Evolutionary conservation across 2,329 filamentous ascomycete species (phyloP).

Genomic region (Talaromyces sp.): DNA sequence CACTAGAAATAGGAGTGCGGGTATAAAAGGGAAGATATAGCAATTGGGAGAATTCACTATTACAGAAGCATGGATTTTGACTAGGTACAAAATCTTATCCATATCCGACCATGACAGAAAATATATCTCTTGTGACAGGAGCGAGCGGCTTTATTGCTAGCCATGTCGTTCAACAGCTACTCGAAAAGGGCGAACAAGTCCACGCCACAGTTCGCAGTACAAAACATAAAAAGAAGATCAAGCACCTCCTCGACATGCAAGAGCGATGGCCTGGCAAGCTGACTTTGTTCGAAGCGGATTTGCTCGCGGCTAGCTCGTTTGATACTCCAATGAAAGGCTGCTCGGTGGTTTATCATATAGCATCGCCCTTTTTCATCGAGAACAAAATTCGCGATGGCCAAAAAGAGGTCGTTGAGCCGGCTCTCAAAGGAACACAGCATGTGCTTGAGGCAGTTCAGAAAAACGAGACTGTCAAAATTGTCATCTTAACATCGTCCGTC

Average conservation of each 20-base stretch:
- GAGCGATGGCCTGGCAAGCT: conserved; percentile 11
- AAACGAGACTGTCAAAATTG: conserved; percentile 19
- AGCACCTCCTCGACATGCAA: conserved; percentile 17
- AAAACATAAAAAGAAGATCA: conserved; percentile 15
- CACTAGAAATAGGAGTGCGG: too few relatives aligned
- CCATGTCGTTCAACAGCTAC: conserved; percentile 16
- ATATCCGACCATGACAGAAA: background rate
- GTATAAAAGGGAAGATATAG: too few relatives aligned
- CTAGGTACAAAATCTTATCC: background rate
- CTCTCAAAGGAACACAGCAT: conserved; percentile 21
- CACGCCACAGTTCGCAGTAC: conserved; percentile 15
- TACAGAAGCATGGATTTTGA: too few relatives aligned
- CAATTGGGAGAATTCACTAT: too few relatives aligned
- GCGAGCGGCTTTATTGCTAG: conserved; percentile 17
- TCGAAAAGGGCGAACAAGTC: conserved; percentile 14
- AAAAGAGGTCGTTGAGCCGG: conserved; percentile 23
- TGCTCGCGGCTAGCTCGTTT: conserved; percentile 26
- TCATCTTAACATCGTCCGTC: conserved; percentile 24
- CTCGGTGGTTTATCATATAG: conserved; percentile 30
- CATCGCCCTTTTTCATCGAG: conserved; percentile 28
- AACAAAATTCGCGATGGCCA: conserved; percentile 21
- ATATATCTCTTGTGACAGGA: conserved; percentile 15
- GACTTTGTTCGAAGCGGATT: conserved; percentile 26
- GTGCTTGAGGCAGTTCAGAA: conserved; percentile 22
- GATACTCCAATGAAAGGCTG: conserved; percentile 23